phyloP scores from a whole-genome alignment of 176 grass and related monocot species.

The Poa pratensis region DNA sequence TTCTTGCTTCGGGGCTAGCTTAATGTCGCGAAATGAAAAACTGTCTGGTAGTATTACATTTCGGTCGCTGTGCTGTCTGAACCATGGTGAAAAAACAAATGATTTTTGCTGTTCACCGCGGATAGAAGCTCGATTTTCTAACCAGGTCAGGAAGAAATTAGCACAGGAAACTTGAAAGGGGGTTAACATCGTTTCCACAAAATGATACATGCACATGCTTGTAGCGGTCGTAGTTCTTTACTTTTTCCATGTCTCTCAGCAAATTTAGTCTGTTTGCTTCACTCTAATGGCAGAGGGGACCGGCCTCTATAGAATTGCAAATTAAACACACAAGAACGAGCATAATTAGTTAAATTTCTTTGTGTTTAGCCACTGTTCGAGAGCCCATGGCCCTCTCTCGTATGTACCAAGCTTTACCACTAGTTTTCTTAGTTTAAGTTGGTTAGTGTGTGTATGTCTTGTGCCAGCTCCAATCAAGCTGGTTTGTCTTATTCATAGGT shows the following conservation, averaged over 20 bases:
- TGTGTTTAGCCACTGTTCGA: background rate
- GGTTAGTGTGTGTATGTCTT: background rate
- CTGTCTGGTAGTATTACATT: background rate
- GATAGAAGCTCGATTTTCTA: background rate
- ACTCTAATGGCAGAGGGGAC: background rate
- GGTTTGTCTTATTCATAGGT: background rate
- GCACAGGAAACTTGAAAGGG: background rate
- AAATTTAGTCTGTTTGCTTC: background rate
- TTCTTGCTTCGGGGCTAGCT: background rate
- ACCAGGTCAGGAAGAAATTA: background rate
- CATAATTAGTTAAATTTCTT: background rate
- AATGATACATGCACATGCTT: background rate
- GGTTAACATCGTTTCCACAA: background rate
- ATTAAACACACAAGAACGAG: background rate
- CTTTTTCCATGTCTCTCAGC: background rate
- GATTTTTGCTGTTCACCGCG: background rate
- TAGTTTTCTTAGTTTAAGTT: no score
- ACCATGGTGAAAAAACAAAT: background rate
- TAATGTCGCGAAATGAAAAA: constrained; percentile 31
- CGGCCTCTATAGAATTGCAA: background rate
- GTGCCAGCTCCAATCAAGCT: background rate
- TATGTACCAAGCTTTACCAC: no score
- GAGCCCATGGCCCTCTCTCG: background rate
- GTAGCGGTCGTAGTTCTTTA: background rate
- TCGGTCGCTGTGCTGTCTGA: background rate